phyloP scores from a whole-genome alignment of 352 stramenopile genomes.

The Pythium angustatum region DNA sequence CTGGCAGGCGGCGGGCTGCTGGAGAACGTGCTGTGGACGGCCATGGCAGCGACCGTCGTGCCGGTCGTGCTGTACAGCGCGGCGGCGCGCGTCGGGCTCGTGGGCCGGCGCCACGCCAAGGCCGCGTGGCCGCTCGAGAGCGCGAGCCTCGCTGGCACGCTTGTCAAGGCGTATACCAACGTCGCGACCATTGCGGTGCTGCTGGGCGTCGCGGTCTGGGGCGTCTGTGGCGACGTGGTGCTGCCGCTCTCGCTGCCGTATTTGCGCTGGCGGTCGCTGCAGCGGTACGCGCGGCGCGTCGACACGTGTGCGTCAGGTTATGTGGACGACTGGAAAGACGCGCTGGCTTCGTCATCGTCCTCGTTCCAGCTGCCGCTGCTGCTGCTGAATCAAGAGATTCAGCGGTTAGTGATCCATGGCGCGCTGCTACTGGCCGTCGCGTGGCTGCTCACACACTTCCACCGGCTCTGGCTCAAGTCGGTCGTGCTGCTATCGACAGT shows the following conservation, averaged over 20 bases:
- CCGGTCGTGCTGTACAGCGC: constrained; percentile 52
- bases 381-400: constrained; percentile 4
- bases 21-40: constrained; percentile 65
- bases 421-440: constrained; percentile 13
- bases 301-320: constrained; percentile 17
- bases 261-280: constrained; percentile 18
- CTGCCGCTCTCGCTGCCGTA: constrained; percentile 9
- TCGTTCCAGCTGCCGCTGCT: neutral
- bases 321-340: constrained; percentile 14
- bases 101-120: neutral
- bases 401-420: constrained; percentile 5
- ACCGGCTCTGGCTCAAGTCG: constrained; percentile 61
- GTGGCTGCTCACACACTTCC: constrained; percentile 50
- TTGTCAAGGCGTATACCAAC: constrained; percentile 33
- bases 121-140: constrained; percentile 31
- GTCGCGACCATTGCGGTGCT: constrained; percentile 23
- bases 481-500: constrained; percentile 42
- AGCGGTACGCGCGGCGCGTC: constrained; percentile 3
- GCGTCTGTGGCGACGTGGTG: constrained; percentile 10
- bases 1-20: constrained; percentile 30
- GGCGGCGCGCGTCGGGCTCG: neutral
- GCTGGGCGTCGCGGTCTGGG: neutral
- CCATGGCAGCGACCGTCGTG: constrained; percentile 36
- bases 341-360: too few species aligned
- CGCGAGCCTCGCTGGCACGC: constrained; percentile 6